phyloP scores from a whole-genome alignment of 257 asterid genomes.

The Solanum neorickii region DNA sequence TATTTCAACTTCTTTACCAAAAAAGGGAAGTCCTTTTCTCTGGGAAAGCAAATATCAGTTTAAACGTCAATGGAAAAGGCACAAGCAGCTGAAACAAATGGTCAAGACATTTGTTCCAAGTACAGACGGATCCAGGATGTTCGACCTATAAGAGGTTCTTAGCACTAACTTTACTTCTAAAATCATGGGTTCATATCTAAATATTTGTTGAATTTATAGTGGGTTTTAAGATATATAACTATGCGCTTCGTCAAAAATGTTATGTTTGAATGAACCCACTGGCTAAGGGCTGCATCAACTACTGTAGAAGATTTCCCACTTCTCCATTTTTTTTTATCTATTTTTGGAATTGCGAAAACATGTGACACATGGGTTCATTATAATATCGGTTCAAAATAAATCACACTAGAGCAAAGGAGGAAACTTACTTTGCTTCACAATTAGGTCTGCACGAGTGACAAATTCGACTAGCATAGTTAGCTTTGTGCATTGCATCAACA shows the following conservation, averaged over 20 bases:
- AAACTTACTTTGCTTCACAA: constrained; percentile 94
- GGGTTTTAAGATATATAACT: neutral
- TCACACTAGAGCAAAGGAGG: neutral
- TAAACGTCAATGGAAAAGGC: neutral
- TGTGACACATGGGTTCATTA: neutral
- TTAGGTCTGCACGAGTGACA: constrained; percentile 98
- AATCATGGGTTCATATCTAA: neutral
- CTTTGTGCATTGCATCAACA: constrained; percentile 99
- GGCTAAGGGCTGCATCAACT: neutral
- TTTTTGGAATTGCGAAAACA: neutral
- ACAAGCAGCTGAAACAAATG: neutral
- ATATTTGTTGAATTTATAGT: neutral
- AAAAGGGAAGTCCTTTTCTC: neutral
- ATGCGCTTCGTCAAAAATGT: neutral
- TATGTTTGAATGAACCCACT: neutral
- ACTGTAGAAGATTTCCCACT: neutral
- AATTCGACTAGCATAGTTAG: constrained; percentile 96
- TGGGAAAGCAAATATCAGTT: neutral
- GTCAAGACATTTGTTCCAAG: neutral
- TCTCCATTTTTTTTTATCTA: neutral
- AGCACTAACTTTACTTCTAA: neutral
- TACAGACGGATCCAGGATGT: neutral
- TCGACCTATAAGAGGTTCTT: neutral
- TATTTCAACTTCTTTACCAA: neutral
- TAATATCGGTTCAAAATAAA: neutral